Evolutionary conservation across 2,329 filamentous ascomycete species (phyloP).

Genomic region (Verticillium nubilum): DNA sequence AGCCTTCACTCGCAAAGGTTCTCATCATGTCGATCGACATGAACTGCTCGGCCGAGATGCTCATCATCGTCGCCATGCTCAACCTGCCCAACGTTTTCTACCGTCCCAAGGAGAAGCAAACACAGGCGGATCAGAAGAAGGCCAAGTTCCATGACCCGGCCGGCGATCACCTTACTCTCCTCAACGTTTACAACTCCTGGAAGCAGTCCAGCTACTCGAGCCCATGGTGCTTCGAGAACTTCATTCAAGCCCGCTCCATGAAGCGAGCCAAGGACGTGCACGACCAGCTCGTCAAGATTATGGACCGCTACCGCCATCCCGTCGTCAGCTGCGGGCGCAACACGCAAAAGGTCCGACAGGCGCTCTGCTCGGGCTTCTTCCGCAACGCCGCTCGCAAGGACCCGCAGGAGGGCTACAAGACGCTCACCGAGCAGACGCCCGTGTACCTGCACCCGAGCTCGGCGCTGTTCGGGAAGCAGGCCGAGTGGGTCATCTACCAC

Average conservation of each 20-base stretch:
- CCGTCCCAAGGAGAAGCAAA: conserved; percentile 93
- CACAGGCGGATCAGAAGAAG: conserved; percentile 95
- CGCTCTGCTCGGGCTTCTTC: conserved; percentile 92
- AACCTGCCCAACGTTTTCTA: conserved; percentile 86
- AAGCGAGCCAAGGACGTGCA: conserved; percentile 86
- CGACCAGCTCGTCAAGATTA: conserved; percentile 87
- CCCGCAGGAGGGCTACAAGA: conserved; percentile 95
- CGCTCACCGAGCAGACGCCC: conserved; percentile 87
- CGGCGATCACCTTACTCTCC: conserved; percentile 87
- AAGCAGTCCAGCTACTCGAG: conserved; percentile 76
- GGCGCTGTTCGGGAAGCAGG: conserved; percentile 89
- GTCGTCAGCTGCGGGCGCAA: conserved; percentile 82
- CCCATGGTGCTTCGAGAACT: conserved; percentile 97
- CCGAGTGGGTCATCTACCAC: conserved; percentile 95
- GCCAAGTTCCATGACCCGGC: conserved; percentile 94
- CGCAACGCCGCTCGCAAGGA: conserved; percentile 92
- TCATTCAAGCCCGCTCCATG: conserved; percentile 89
- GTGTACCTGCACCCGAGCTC: conserved; percentile 93
- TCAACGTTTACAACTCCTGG: conserved; percentile 98
- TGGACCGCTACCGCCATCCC: conserved; percentile 81
- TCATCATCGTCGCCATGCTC: conserved; percentile 93
- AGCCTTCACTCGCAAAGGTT: conserved; percentile 84
- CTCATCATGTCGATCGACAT: conserved; percentile 84
- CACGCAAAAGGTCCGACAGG: conserved; percentile 81
- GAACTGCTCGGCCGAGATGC: conserved; percentile 86